Evolutionary conservation across 1,284 basidiomycete genomes (phyloP).

Genomic region (Irpex lacteus): DNA sequence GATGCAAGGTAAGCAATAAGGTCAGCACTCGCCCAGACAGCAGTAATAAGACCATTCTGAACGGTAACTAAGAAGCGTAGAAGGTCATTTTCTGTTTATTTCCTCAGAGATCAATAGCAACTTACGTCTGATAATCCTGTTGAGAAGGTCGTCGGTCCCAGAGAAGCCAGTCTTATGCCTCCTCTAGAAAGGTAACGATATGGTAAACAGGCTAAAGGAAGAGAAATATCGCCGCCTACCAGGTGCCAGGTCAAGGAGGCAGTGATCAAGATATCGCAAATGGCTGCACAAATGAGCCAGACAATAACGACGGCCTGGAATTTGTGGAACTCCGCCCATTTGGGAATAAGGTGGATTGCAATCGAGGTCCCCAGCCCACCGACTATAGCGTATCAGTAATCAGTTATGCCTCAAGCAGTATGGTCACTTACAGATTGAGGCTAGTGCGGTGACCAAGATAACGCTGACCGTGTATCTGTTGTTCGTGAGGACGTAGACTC

Average conservation of each 20-base stretch:
- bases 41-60: constrained; percentile 32
- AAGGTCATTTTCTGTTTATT: background rate
- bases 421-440: constrained; percentile 25
- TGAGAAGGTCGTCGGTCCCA: constrained; percentile 32
- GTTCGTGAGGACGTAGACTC: constrained; percentile 36
- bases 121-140: constrained; percentile 42
- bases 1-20: constrained; percentile 28
- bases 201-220: background rate
- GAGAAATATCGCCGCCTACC: constrained; percentile 15
- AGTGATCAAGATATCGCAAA: constrained; percentile 31
- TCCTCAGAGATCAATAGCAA: background rate
- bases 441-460: constrained; percentile 25
- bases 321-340: constrained; percentile 32
- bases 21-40: constrained; percentile 30
- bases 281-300: constrained; percentile 31
- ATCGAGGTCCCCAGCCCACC: constrained; percentile 33
- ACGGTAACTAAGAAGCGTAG: constrained; percentile 27
- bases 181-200: constrained; percentile 18
- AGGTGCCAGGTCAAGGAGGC: constrained; percentile 30
- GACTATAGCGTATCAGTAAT: constrained; percentile 17
- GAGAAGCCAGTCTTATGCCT: constrained; percentile 37
- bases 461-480: constrained; percentile 25
- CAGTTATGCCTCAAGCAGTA: background rate
- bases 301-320: constrained; percentile 34
- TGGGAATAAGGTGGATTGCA: constrained; percentile 23